A percentile compares a stretch with the other conserved stretches of the same genome.
These are phyloP conservation scores for Colletotrichum navitas DNA, from an alignment of 2,329 filamentous ascomycete species.

Conservation along the genomic window DNA sequence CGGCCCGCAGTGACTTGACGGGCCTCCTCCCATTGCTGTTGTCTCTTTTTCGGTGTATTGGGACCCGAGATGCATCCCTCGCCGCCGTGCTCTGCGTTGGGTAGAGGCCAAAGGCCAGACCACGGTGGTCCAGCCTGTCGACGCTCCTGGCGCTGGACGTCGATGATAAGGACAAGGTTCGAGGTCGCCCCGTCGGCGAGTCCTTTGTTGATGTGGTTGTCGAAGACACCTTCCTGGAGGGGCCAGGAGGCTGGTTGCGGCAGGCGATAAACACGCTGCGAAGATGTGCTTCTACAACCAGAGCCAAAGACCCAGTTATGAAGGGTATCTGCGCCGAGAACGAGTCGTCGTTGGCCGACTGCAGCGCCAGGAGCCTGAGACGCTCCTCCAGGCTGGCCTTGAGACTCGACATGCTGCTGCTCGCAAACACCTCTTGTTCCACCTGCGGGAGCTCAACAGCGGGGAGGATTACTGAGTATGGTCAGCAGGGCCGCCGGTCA, in stretches of 20 bases:
- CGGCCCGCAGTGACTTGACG: not conserved
- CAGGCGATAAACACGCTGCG: conserved; percentile 36
- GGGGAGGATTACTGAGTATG: conserved; percentile 4
- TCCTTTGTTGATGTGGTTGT: not conserved
- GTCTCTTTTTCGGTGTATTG: not conserved
- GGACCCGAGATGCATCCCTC: not conserved
- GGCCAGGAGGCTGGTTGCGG: conserved; percentile 10
- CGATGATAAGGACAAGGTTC: conserved; percentile 24
- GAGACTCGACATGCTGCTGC: conserved; percentile 32
- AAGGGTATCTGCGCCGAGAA: conserved; percentile 35
- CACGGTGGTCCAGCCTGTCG: not conserved
- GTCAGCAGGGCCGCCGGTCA: not conserved
- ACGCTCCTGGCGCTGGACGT: conserved; percentile 8
- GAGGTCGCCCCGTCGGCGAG: not conserved
- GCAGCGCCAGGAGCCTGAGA: conserved; percentile 27
- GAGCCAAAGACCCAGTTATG: conserved; percentile 29
- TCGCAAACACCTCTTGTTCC: conserved; percentile 36
- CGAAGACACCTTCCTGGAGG: conserved; percentile 2
- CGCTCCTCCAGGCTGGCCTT: conserved; percentile 38
- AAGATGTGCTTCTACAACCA: conserved; percentile 35
- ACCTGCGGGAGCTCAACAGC: conserved; percentile 37
- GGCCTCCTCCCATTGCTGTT: conserved; percentile 4
- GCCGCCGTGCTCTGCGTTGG: not conserved
- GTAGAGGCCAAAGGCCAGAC: not conserved
- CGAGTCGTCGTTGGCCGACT: conserved; percentile 25